Percentiles rank a stretch among this genome's conserved stretches.
Conservation (phyloP, 2,329 filamentous ascomycete genomes). For the Fusarium pseudoanthophilum region DNA sequence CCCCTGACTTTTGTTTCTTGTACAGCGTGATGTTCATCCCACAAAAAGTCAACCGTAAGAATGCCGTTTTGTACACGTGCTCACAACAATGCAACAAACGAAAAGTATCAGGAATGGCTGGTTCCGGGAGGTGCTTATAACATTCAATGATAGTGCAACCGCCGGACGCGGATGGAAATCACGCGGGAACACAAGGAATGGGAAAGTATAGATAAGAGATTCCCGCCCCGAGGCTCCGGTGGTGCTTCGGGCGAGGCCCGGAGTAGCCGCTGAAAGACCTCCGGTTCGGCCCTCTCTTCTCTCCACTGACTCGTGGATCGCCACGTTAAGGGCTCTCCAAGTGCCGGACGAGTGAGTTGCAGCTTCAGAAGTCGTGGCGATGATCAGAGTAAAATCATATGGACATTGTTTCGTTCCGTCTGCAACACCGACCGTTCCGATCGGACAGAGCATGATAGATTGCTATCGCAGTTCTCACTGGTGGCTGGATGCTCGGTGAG, state of each 20-base stretch:
- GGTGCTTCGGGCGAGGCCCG: slow-evolving; percentile 25
- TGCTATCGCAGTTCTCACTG: slow-evolving; percentile 16
- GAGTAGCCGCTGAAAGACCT: slow-evolving; percentile 29
- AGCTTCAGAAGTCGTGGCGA: not conserved
- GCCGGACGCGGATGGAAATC: slow-evolving; percentile 24
- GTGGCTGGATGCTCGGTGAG: slow-evolving; percentile 8
- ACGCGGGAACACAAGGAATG: slow-evolving; percentile 1
- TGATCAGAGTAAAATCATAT: not conserved
- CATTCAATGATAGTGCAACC: slow-evolving; percentile 12
- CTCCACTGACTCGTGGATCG: slow-evolving; percentile 29
- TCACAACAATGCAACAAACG: slow-evolving; percentile 11
- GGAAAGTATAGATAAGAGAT: slow-evolving; percentile 34
- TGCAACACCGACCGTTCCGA: not conserved
- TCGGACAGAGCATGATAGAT: slow-evolving; percentile 2
- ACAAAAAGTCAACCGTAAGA: not conserved
- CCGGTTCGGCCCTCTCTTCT: slow-evolving; percentile 26
- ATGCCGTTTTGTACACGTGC: slow-evolving; percentile 24
- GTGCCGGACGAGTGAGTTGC: slow-evolving; percentile 5
- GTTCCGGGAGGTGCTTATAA: slow-evolving; percentile 5
- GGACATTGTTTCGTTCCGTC: not conserved
- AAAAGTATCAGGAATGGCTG: slow-evolving; percentile 1
- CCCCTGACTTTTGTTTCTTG: slow-evolving; percentile 27
- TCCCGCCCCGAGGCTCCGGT: slow-evolving; percentile 22
- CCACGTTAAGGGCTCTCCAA: slow-evolving; percentile 3
- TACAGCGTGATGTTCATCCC: slow-evolving; percentile 17